Evolutionary conservation across 2,329 filamentous ascomycete species (phyloP).

Genomic region (Teratosphaeriaceae sp.): DNA sequence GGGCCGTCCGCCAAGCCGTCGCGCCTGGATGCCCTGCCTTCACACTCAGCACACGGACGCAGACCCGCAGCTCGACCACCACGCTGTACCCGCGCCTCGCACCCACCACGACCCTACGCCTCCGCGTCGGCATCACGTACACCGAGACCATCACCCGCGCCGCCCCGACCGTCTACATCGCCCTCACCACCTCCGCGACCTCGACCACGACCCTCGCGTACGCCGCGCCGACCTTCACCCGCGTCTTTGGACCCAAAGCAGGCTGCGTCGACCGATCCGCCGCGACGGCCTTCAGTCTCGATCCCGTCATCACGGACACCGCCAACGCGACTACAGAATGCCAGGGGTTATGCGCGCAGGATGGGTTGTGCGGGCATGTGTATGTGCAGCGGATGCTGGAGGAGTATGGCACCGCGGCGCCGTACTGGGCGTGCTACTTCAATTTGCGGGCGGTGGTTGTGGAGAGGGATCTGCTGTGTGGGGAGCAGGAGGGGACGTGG

Average conservation of each 20-base stretch:
- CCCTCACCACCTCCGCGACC: slow-evolving; percentile 9
- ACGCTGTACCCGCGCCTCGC: neutral
- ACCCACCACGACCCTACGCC: neutral
- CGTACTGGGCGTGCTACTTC: slow-evolving; percentile 12
- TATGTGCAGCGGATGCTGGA: slow-evolving; percentile 13
- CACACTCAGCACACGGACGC: neutral
- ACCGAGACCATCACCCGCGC: slow-evolving; percentile 15
- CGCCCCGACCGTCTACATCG: slow-evolving; percentile 9
- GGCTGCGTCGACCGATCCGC: slow-evolving; percentile 13
- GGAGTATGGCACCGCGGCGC: slow-evolving; percentile 7
- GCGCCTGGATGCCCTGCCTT: neutral
- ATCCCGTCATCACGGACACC: slow-evolving; percentile 8
- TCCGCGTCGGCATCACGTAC: neutral
- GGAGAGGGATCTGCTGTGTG: slow-evolving; percentile 11
- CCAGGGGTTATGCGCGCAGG: slow-evolving; percentile 11
- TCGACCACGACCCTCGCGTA: slow-evolving; percentile 14
- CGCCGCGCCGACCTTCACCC: slow-evolving; percentile 20
- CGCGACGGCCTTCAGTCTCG: slow-evolving; percentile 4
- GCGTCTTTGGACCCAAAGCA: slow-evolving; percentile 16
- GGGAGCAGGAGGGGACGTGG: slow-evolving; percentile 8
- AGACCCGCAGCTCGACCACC: neutral
- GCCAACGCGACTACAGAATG: slow-evolving; percentile 10
- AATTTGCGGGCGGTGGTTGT: slow-evolving; percentile 8
- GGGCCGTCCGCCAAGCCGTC: neutral
- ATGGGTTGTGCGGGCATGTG: slow-evolving; percentile 9